Base-by-base conservation (phyloP, 2,329 filamentous ascomycete genomes). In the Shiraia sp. region DNA sequence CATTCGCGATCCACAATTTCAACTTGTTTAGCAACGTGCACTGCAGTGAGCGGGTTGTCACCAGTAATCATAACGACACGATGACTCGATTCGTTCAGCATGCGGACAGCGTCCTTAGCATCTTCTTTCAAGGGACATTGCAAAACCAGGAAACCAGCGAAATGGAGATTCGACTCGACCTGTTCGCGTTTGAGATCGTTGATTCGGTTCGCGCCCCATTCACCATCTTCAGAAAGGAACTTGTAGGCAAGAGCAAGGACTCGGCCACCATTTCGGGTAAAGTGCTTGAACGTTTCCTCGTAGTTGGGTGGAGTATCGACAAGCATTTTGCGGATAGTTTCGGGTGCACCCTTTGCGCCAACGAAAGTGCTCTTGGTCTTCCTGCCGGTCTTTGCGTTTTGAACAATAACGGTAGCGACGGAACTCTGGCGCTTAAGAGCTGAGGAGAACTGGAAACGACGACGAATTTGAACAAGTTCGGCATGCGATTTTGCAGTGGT, bases 61-160 rank as follows among this genome's bases (percentile, higher is more conserved):
- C 93, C 93, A 46, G 93, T 99, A 55, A 99, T 99, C 93, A 99
- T 99, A 57, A 99, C 88, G 32, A 96, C 90, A 58, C 93, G 89
- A 71, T 99, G 93, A 73, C 91, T 97, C 72, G 92, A 97, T 76
- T 99, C 93, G 66, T 96, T 99, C 58, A 99, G 80, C 90, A 97
- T 96, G 53, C 87, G 89, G 28, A 99, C 89, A 27, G 93, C 85
- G 68, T 93, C 86, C 72, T 95, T 88, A 32, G 93, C 93, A 68
- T 99, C 93, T 17, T 96, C 91, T 74, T 99, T 99, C 42, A 99
- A 79, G 4, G 93, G 93, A 61, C 90, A 96, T 69, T 96, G 92
- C 22, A 99, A 78, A 36, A 99, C 90, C 49, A 99, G 76, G 75
- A 99, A 99, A 45, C 93, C 93, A 46, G 93, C 93, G 72, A 99